A percentile compares a stretch with the other conserved stretches of the same genome.
phyloP scores from a whole-genome alignment of 2,329 filamentous ascomycete species.

The Trichoderma guizhouense region DNA sequence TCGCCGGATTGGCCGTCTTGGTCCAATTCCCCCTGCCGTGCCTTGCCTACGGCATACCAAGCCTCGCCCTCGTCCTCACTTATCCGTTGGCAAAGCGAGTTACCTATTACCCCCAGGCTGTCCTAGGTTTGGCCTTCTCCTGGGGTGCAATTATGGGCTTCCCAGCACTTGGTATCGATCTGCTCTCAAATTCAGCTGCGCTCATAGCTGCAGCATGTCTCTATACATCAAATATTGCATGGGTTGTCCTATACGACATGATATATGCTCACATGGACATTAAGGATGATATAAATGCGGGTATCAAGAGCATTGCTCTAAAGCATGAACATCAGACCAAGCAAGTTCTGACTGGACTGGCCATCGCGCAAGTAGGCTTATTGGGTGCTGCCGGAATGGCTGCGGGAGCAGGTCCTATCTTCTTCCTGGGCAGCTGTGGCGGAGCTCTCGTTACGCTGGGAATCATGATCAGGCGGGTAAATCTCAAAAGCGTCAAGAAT shows the following conservation, averaged over 20 bases:
- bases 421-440: conserved; percentile 65
- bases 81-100: conserved; percentile 85
- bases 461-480: conserved; percentile 65
- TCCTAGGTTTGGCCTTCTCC: conserved; percentile 80
- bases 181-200: conserved; percentile 62
- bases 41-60: conserved; percentile 74
- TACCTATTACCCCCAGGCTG: conserved; percentile 82
- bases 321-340: conserved; percentile 77
- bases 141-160: conserved; percentile 90
- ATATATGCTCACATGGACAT: conserved; percentile 93
- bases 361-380: conserved; percentile 64
- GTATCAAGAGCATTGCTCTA: conserved; percentile 84
- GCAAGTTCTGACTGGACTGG: conserved; percentile 67
- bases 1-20: conserved; percentile 69
- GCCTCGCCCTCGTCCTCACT: conserved; percentile 65
- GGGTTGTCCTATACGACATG: conserved; percentile 89
- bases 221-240: conserved; percentile 76
- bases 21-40: conserved; percentile 72
- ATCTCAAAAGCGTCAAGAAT: conserved; percentile 61
- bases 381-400: conserved; percentile 67
- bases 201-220: conserved; percentile 64
- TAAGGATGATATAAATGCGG: conserved; percentile 78
- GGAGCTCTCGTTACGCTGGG: conserved; percentile 59
- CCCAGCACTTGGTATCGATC: conserved; percentile 73
- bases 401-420: conserved; percentile 64